These are phyloP conservation scores for Solanum hybrid DNA, from an alignment of 305 asterid species.

Conservation along the genomic window DNA sequence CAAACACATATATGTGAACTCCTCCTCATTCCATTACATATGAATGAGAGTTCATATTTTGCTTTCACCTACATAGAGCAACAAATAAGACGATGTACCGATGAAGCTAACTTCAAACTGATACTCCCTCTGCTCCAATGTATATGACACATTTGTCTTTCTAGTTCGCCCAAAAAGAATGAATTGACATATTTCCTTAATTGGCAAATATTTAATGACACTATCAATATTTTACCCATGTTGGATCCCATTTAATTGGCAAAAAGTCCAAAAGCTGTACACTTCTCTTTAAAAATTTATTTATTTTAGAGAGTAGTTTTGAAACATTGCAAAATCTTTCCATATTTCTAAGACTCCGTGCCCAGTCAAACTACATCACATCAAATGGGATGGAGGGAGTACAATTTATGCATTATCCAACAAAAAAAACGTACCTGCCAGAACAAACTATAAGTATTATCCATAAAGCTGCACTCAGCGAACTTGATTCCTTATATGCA, in stretches of 20 bases:
- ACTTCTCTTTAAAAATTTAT: background rate
- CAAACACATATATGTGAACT: background rate
- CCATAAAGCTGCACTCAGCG: slow-evolving; percentile 46
- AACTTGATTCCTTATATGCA: slow-evolving; percentile 63
- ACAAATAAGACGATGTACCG: background rate
- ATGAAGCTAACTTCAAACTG: background rate
- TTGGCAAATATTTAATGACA: background rate
- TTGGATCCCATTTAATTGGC: background rate
- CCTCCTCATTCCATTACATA: background rate
- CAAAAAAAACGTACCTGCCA: slow-evolving; percentile 46
- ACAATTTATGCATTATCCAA: background rate
- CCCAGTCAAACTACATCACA: background rate
- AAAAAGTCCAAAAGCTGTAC: background rate
- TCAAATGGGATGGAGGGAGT: background rate
- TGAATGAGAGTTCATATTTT: background rate
- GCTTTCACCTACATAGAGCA: background rate
- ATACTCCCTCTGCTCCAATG: background rate
- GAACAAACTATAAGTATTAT: slow-evolving; percentile 53
- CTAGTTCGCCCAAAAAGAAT: background rate
- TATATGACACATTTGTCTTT: background rate
- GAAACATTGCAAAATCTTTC: background rate
- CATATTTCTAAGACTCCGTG: background rate
- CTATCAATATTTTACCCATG: background rate
- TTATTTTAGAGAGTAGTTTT: background rate
- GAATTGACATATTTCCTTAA: background rate